Evolutionary conservation across 2,329 filamentous ascomycete genomes (phyloP), one percentile per base, ranked within the genome.

Genomic region (Cordyceps cateniannulata): DNA sequence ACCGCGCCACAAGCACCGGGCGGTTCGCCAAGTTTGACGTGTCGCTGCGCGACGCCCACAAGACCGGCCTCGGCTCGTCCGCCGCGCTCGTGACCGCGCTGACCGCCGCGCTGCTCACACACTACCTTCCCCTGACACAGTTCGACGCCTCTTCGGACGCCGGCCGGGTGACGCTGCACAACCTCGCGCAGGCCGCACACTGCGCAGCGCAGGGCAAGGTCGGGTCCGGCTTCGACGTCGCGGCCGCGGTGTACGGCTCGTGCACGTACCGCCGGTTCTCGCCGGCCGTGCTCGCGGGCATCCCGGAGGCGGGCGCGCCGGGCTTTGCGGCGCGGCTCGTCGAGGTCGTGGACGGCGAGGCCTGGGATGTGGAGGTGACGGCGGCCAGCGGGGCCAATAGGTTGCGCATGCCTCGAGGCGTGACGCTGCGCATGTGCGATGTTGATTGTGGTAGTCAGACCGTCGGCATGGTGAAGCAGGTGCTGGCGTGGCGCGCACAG

Each of bases 171-270:
- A 83, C 82, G 54, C 81, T 97, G 59, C 95, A 99, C 78, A 98
- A 98, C 75, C 86, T 99, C 55, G 89, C 93, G 0, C 95, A 99
- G 78, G 90, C 90, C 1, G 88, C 91, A 4, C 95, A 99, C 77
- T 97, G 93, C 71, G 91, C 93, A 1, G 95, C 95, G 0, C 95
- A 99, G 77, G 95, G 95, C 25, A 99, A 99, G 75, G 87, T 99
- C 20, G 95, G 95, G 54, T 95, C 90, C 1, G 95, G 95, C 22
- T 99, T 99, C 72, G 95, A 99, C 71, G 89, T 99, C 57, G 95
- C 93, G 0, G 88, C 90, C 27, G 95, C 95, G 20, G 91, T 96
- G 18, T 97, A 91, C 73, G 95, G 95, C 18, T 93, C 90, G 18
- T 96, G 91, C 72, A 79, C 89, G 12, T 99, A 99, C 80, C 85